Evolutionary conservation across 176 grass and related monocot genomes (phyloP), one percentile per base, ranked within the genome.

Genomic region (Puccinellia tenuiflora): DNA sequence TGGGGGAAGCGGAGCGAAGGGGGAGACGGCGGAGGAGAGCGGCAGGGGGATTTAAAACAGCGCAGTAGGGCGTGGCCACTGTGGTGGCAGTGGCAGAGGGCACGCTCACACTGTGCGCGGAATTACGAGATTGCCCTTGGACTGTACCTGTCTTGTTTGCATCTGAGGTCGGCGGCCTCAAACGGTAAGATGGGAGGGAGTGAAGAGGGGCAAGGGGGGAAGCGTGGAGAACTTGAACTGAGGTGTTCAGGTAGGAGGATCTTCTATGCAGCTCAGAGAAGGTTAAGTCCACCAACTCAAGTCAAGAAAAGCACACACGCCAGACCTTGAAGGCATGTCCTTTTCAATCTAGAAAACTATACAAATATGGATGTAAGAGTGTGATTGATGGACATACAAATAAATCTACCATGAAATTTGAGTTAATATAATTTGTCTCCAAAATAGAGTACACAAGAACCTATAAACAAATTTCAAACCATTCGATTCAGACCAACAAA

Each of bases 41-140:
- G 85, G 85, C 54, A 84, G 90, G 66, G 66, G 87, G 90, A 83
- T 92, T 94, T 94, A 92, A 94, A 94, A 92, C 92, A 84, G 60
- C 60, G 26, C 60, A 63, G 86, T 86, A 65, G 75, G 85, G 86
- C 45, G 86, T 85, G 82, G 66, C 50, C 88, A 82, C 43, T 39
- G 83, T 52, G 64, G 64, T 65, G 73, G 59, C 51, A 30, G 45
- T 74, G 71, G 45, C 71, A 52, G 71, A 48, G 77, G 30, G 55
- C 64, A 73, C 83, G 33, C 78, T 64, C 43, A 38, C 53, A 77
- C 76, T 59, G 75, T 76, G 7, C 6, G 0, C 17, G 60, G 1
- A 86, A 70, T 83, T 25, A 77, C 73, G 48, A 31, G 42, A 50
- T 21, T 83, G 60, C n/a, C 68, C 88, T 87, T 33, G 11, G 11